Conservation (phyloP, 306 rosid species). For the Quercus aquifolioides region DNA sequence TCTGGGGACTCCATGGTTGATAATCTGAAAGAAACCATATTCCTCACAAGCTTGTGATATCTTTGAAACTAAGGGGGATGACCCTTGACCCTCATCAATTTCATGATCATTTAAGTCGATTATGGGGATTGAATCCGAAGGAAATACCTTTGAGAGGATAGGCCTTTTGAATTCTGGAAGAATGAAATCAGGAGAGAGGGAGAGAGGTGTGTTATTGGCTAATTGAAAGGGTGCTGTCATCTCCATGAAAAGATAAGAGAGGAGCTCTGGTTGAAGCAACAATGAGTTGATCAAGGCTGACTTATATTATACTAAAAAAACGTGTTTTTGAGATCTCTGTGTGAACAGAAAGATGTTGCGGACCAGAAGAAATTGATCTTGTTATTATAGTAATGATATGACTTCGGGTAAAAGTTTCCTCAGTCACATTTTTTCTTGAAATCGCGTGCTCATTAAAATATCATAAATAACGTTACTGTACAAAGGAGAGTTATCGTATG, state of each 20-base stretch:
- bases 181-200: conserved; percentile 29
- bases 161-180: conserved; percentile 47
- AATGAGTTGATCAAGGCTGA: too few relatives aligned
- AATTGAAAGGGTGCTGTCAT: conserved; percentile 25
- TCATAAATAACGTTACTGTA: too few relatives aligned
- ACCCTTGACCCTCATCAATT: neutral
- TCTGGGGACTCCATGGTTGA: conserved; percentile 50
- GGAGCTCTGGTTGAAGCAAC: neutral
- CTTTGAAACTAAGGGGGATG: conserved; percentile 15
- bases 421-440: too few relatives aligned
- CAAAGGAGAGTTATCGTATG: too few relatives aligned
- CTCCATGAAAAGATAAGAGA: neutral
- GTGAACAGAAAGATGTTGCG: too few relatives aligned
- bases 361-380: too few relatives aligned
- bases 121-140: conserved; percentile 36
- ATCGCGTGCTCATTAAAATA: too few relatives aligned
- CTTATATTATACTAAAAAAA: too few relatives aligned
- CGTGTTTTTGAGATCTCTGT: too few relatives aligned
- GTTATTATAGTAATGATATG: too few relatives aligned
- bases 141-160: conserved; percentile 30
- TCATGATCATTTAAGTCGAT: conserved; percentile 31
- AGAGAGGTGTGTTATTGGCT: conserved; percentile 20
- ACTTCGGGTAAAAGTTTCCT: too few relatives aligned
- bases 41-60: conserved; percentile 47
- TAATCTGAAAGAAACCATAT: conserved; percentile 46